A percentile compares a stretch with the other conserved stretches of the same genome.
Evolutionary conservation across 257 asterid species (phyloP).

Genomic region (Coffea canephora): DNA sequence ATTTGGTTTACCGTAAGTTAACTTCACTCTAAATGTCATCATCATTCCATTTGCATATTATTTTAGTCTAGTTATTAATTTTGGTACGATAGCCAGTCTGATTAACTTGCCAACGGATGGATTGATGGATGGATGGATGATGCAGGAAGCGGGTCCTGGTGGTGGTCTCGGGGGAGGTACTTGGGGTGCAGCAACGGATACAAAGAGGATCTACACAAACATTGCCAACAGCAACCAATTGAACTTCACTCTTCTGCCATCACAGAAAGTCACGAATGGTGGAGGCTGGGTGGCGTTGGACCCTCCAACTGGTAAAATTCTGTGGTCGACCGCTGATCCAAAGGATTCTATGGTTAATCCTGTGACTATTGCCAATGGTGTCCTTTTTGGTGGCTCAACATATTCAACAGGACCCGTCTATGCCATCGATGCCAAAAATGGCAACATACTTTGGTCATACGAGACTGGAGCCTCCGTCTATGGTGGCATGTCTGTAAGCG

Average conservation of each 20-base stretch:
- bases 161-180: constrained; percentile 35
- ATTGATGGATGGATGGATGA: background rate
- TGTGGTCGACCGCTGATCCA: constrained; percentile 50
- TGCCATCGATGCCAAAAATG: constrained; percentile 34
- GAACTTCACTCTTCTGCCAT: constrained; percentile 33
- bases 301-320: constrained; percentile 28
- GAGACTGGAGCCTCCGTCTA: constrained; percentile 39
- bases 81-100: no score
- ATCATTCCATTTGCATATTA: no score
- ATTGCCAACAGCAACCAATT: constrained; percentile 28
- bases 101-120: no score
- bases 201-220: constrained; percentile 33
- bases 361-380: constrained; percentile 39
- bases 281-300: constrained; percentile 54
- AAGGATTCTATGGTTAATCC: constrained; percentile 31
- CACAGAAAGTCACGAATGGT: constrained; percentile 27
- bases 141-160: constrained; percentile 47
- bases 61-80: no score
- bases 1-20: constrained; percentile 42
- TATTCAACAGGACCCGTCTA: constrained; percentile 36
- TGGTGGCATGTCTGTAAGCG: constrained; percentile 40
- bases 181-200: constrained; percentile 48
- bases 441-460: constrained; percentile 37
- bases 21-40: background rate
- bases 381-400: constrained; percentile 39